Base-by-base conservation (phyloP, 2,329 filamentous ascomycete genomes). In the Apiospora hydei region DNA sequence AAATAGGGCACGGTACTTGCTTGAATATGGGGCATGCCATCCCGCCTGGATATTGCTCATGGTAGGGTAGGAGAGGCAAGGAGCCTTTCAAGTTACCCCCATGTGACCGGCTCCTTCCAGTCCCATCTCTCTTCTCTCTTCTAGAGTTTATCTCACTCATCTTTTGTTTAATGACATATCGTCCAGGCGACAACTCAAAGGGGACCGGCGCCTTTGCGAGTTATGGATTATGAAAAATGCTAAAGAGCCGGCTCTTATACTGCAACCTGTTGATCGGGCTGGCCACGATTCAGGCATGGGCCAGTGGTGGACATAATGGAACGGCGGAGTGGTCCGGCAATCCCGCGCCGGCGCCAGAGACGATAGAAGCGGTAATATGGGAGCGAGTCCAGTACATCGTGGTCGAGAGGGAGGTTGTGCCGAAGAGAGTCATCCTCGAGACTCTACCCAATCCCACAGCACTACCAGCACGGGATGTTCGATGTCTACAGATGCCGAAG, bases 161-260 rank as follows among this genome's bases (percentile, higher is more conserved):
- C 70, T 72, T 75, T 75, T 69, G 66, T 74, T 75, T 61, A 72
- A 38, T 69, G 71, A 75, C 72, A 76, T 70, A 71, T 70, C 72
- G 75, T 76, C 73, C 75, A 74, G 74, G 76, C 71, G 76, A 75
- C 75, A 71, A 69, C 67, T 66, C 24, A 74, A 47, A 41, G 34
- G 57, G 57, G 57, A 64, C 34, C 10, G 57, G 57, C 67, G 30
- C 24, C 41, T 16, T 46, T 70, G 74, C 73, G 72, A 73, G 73
- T 70, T 74, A 79, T 80, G 79, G 78, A 72, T 74, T 70, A 75
- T 78, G 76, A 79, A 77, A 70, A 69, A 80, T 80, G 79, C 73
- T 75, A 74, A 76, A 76, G 77, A 79, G 76, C 78, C 72, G 78
- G 77, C 75, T 80, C 73, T 76, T 80, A 75, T 74, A 73, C 75